Conservation (phyloP, 352 stramenopile species). For the Phytophthora niederhauseri region DNA sequence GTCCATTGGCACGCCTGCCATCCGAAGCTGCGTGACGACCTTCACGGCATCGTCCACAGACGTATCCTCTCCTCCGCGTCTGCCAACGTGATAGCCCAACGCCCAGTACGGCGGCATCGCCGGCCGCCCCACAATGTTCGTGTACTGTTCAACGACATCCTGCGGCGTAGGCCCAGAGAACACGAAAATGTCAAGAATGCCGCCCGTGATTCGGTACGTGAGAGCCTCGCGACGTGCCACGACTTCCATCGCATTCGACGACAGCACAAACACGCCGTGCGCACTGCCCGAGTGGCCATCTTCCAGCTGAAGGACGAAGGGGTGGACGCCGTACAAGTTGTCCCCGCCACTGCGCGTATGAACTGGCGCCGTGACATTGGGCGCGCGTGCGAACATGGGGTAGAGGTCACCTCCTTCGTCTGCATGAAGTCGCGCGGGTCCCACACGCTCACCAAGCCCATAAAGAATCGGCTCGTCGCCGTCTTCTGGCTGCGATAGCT, state of each 20-base stretch:
- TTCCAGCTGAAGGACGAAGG: constrained; percentile 75
- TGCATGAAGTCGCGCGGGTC: constrained; percentile 40
- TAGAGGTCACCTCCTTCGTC: constrained; percentile 66
- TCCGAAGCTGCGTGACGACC: constrained; percentile 37
- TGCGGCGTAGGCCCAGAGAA: constrained; percentile 65
- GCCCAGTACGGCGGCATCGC: constrained; percentile 87
- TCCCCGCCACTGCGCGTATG: constrained; percentile 50
- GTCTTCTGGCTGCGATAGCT: constrained; percentile 34
- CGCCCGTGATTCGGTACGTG: constrained; percentile 81
- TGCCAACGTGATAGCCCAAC: constrained; percentile 84
- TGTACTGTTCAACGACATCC: constrained; percentile 80
- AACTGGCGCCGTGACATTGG: constrained; percentile 28
- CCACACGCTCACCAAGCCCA: constrained; percentile 76
- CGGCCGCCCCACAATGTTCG: constrained; percentile 69
- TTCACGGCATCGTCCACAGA: constrained; percentile 33
- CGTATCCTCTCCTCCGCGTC: constrained; percentile 25
- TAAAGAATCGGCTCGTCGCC: constrained; percentile 58
- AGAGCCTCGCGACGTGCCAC: constrained; percentile 62
- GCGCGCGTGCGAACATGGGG: constrained; percentile 61
- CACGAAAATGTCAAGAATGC: constrained; percentile 83
- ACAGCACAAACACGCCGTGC: constrained; percentile 81
- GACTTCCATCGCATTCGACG: constrained; percentile 90
- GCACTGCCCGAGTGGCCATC: constrained; percentile 46
- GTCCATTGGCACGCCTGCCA: constrained; percentile 74
- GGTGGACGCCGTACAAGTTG: constrained; percentile 84